phyloP scores from a whole-genome alignment of 208 protist genomes.

The Trypanosoma brucei region DNA sequence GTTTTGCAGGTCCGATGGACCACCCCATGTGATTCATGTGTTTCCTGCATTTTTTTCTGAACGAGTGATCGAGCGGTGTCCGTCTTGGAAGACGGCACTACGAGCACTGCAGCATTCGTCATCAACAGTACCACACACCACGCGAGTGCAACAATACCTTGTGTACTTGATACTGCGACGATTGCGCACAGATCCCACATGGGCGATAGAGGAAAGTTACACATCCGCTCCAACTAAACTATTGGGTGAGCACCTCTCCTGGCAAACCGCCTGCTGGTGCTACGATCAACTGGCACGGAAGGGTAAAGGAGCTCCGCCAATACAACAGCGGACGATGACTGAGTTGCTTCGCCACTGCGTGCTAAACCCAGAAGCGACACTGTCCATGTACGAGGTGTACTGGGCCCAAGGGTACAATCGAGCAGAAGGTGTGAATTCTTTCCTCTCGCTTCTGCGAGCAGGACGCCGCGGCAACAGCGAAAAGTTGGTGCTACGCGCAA shows the following conservation, averaged over 20 bases:
- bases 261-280: constrained; percentile 23
- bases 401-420: constrained; percentile 43
- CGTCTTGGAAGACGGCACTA: constrained; percentile 25
- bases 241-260: constrained; percentile 11
- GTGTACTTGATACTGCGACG: constrained; percentile 24
- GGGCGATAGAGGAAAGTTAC: constrained; percentile 1
- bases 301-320: neutral
- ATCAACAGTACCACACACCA: constrained; percentile 34
- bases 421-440: constrained; percentile 55
- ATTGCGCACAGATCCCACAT: constrained; percentile 22
- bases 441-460: constrained; percentile 59
- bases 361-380: constrained; percentile 25
- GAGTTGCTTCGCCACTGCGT: constrained; percentile 52
- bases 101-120: constrained; percentile 41
- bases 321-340: constrained; percentile 50
- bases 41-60: constrained; percentile 41
- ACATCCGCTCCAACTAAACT: neutral
- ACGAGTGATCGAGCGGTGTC: constrained; percentile 31
- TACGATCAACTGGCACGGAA: constrained; percentile 20
- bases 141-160: constrained; percentile 53
- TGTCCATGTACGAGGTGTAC: constrained; percentile 42
- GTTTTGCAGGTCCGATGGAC: constrained; percentile 8
- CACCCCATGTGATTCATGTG: constrained; percentile 58
- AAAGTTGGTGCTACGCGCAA: constrained; percentile 33
- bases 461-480: constrained; percentile 31